Percentiles rank a stretch among this genome's conserved stretches.
Evolutionary conservation across 306 rosid species (phyloP).

Genomic region (Betula pendula): DNA sequence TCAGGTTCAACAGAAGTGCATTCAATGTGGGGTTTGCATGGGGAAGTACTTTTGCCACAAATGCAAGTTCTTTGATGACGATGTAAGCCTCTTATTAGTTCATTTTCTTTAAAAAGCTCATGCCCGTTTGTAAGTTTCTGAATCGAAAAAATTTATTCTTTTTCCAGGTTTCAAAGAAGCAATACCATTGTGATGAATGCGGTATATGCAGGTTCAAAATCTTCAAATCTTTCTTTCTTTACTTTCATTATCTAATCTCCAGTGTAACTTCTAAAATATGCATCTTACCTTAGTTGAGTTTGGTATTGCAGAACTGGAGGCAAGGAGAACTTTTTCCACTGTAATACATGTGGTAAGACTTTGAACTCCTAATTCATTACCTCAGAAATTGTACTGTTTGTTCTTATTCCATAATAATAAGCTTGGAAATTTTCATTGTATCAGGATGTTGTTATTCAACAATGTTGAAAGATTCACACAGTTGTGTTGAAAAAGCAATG

Average conservation of each 20-base stretch:
- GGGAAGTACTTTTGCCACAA: conserved; percentile 73
- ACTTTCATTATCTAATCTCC: neutral
- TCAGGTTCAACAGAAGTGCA: conserved; percentile 79
- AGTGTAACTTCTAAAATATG: neutral
- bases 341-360: conserved; percentile 62
- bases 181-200: conserved; percentile 77
- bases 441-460: conserved; percentile 53
- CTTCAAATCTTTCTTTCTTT: neutral
- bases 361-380: neutral
- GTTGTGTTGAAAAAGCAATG: conserved; percentile 54
- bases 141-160: neutral
- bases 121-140: neutral
- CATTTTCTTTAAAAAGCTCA: neutral
- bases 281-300: neutral
- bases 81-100: conserved; percentile 39
- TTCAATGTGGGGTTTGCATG: conserved; percentile 75
- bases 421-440: conserved; percentile 1
- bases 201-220: conserved; percentile 79
- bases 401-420: neutral
- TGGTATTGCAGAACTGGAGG: conserved; percentile 60
- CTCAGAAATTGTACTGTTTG: neutral
- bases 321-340: conserved; percentile 66
- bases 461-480: conserved; percentile 43
- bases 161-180: conserved; percentile 52
- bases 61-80: conserved; percentile 78